Percentiles rank a stretch among this genome's conserved stretches.
Evolutionary conservation across 495 filamentous ascomycete species (phyloP).

Genomic region (Hypoxylon lienhwacheense): DNA sequence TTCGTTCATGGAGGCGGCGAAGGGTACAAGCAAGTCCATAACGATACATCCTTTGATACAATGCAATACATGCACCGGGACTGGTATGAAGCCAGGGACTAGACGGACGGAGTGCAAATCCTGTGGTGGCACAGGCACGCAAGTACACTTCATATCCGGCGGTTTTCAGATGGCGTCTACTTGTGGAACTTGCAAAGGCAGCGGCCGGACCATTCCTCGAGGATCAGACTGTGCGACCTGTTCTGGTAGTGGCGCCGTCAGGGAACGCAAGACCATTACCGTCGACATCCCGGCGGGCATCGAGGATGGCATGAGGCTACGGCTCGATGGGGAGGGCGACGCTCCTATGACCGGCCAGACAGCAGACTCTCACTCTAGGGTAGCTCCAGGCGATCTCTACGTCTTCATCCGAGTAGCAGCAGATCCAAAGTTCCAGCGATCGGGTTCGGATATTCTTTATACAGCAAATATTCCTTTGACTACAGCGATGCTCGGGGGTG

Average conservation of each 20-base stretch:
- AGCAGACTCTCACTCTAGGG: slow-evolving; percentile 58
- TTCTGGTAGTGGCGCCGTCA: slow-evolving; percentile 72
- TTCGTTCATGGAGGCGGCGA: slow-evolving; percentile 94
- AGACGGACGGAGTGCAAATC: slow-evolving; percentile 70
- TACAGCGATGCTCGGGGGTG: slow-evolving; percentile 88
- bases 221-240: slow-evolving; percentile 80
- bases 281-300: slow-evolving; percentile 93
- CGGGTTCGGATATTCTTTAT: slow-evolving; percentile 86
- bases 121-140: slow-evolving; percentile 84
- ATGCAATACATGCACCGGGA: slow-evolving; percentile 80
- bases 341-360: slow-evolving; percentile 71
- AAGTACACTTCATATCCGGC: slow-evolving; percentile 83
- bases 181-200: slow-evolving; percentile 77
- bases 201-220: slow-evolving; percentile 68
- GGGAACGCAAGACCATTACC: slow-evolving; percentile 75
- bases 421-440: slow-evolving; percentile 82
- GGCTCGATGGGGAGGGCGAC: slow-evolving; percentile 81
- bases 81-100: slow-evolving; percentile 79
- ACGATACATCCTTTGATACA: slow-evolving; percentile 71
- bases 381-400: slow-evolving; percentile 78
- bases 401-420: slow-evolving; percentile 80
- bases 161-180: slow-evolving; percentile 95
- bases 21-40: slow-evolving; percentile 79
- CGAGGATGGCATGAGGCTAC: slow-evolving; percentile 90
- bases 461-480: slow-evolving; percentile 90